A percentile compares a stretch with the other conserved stretches of the same genome.
These are phyloP conservation scores for Diplodia corticola DNA, from an alignment of 2,329 filamentous ascomycete species.

Conservation along the genomic window DNA sequence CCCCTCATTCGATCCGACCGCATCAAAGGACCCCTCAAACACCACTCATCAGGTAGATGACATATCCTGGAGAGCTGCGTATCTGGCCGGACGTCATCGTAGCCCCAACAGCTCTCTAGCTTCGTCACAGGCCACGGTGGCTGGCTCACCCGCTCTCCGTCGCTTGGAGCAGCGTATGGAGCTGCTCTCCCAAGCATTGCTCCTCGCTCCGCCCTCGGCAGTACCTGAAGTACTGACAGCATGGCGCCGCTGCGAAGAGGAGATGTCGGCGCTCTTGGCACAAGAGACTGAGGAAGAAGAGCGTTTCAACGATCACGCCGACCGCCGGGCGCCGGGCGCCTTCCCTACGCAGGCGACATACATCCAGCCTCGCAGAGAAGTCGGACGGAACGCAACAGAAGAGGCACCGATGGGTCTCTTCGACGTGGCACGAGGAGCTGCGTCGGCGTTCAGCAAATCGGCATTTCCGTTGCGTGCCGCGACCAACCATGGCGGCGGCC, in stretches of 20 bases:
- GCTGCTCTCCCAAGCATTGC: constrained; percentile 71
- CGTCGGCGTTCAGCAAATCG: constrained; percentile 48
- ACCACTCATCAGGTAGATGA: constrained; percentile 53
- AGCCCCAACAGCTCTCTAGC: constrained; percentile 30
- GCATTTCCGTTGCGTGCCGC: constrained; percentile 47
- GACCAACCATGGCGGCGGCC: constrained; percentile 25
- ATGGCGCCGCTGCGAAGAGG: constrained; percentile 76
- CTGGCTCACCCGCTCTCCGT: constrained; percentile 56
- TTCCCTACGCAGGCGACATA: constrained; percentile 39
- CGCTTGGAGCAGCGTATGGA: constrained; percentile 81
- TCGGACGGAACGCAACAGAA: constrained; percentile 45
- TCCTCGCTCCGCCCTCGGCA: constrained; percentile 68
- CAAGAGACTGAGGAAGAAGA: constrained; percentile 68
- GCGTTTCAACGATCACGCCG: constrained; percentile 68
- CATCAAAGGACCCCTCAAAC: background rate
- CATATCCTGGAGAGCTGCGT: constrained; percentile 76
- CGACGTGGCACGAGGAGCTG: constrained; percentile 53
- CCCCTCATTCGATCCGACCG: constrained; percentile 8
- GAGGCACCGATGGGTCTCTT: constrained; percentile 56
- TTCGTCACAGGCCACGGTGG: constrained; percentile 37
- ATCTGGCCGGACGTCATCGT: constrained; percentile 75
- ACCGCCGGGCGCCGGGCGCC: constrained; percentile 54
- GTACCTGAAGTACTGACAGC: constrained; percentile 74
- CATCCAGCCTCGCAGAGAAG: constrained; percentile 44
- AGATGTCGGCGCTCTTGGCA: constrained; percentile 66